Evolutionary conservation across 208 protist genomes (phyloP).

Genomic region (Acanthamoeba sp.): DNA sequence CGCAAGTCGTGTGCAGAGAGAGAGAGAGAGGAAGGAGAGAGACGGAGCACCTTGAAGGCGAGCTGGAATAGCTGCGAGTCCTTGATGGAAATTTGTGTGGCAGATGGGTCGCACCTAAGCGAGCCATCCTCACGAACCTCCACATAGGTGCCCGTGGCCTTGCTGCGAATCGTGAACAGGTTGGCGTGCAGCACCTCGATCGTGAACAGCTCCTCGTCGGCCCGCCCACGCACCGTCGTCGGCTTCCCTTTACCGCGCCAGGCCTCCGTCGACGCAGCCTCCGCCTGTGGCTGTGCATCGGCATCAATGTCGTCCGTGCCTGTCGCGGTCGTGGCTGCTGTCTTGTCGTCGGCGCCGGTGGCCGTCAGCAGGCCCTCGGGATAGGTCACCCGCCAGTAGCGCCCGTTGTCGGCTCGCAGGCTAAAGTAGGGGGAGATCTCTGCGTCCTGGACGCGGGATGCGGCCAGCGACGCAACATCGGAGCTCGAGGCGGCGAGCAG

Average conservation of each 20-base stretch:
- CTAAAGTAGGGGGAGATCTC: conserved; percentile 29
- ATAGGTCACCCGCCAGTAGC: conserved; percentile 7
- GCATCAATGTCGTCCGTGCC: not conserved
- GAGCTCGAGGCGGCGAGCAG: not conserved
- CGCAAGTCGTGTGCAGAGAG: not conserved
- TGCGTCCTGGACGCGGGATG: not conserved
- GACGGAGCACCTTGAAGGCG: conserved; percentile 22
- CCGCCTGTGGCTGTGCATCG: not conserved
- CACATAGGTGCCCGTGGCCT: conserved; percentile 57
- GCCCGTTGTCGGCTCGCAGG: conserved; percentile 28
- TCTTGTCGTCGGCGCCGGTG: not conserved
- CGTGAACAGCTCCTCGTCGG: conserved; percentile 40
- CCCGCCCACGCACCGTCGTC: not conserved
- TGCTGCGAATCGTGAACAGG: conserved; percentile 15
- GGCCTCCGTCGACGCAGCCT: not conserved
- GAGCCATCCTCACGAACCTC: conserved; percentile 57
- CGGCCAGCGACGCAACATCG: not conserved
- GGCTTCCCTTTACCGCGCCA: not conserved
- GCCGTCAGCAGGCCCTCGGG: not conserved
- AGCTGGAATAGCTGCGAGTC: conserved; percentile 52
- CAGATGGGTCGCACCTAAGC: conserved; percentile 3
- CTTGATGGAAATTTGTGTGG: conserved; percentile 43
- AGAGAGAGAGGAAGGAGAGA: not conserved
- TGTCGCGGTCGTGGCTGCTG: not conserved
- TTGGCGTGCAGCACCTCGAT: conserved; percentile 48